Conservation (phyloP, 306 rosid genomes). For the Pyrus communis region DNA sequence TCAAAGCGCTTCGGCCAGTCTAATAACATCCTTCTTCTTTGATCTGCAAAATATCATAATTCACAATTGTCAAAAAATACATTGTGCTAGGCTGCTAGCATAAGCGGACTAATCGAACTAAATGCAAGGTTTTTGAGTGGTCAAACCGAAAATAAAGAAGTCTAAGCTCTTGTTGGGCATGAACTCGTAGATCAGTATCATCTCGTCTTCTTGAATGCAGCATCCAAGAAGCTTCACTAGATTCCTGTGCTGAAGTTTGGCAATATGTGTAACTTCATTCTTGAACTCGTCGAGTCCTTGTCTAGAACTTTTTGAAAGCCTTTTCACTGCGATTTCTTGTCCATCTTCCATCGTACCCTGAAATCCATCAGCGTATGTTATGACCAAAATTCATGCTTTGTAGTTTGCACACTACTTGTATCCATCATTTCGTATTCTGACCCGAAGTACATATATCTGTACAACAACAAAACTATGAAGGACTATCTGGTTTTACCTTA, state of each 20-base stretch:
- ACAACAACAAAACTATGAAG: no score
- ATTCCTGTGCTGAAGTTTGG: conserved; percentile 27
- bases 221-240: conserved; percentile 36
- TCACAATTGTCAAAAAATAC: no score
- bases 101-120: no score
- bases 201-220: conserved; percentile 25
- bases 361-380: background rate
- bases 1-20: no score
- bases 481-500: background rate
- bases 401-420: background rate
- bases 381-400: background rate
- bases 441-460: no score
- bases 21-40: no score
- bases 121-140: no score
- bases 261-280: conserved; percentile 10
- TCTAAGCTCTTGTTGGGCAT: no score
- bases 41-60: no score
- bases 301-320: background rate
- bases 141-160: no score
- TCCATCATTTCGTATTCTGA: background rate
- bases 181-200: background rate
- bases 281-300: conserved; percentile 10
- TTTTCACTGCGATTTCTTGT: background rate
- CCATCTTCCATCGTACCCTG: background rate
- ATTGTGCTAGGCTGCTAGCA: no score